Conservation (phyloP, 768 basidiomycete genomes). For the Termitomyces titanicus region DNA sequence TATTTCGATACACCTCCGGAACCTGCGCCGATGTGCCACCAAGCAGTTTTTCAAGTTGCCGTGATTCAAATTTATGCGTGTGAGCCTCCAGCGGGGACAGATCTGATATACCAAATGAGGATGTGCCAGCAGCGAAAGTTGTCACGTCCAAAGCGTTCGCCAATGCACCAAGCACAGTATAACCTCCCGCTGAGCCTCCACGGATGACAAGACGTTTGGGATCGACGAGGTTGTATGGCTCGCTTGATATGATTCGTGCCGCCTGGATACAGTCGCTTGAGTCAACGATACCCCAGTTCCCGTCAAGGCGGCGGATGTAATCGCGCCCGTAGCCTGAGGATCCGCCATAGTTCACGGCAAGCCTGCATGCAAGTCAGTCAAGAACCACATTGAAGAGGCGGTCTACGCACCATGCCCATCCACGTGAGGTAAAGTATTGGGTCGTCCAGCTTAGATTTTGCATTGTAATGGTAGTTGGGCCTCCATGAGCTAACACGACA, state of each 20-base stretch:
- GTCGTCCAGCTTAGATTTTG: constrained; percentile 52
- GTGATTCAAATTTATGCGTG: constrained; percentile 71
- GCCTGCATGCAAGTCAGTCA: constrained; percentile 31
- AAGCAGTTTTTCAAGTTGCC: constrained; percentile 57
- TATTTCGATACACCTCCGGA: constrained; percentile 53
- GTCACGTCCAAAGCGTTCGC: constrained; percentile 35
- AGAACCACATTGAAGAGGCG: not conserved
- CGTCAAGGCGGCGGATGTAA: constrained; percentile 60
- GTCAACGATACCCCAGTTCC: constrained; percentile 74
- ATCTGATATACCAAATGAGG: constrained; percentile 69
- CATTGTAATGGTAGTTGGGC: constrained; percentile 50
- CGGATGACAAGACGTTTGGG: constrained; percentile 61
- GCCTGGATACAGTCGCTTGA: constrained; percentile 64
- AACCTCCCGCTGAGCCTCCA: constrained; percentile 74
- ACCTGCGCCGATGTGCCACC: constrained; percentile 53
- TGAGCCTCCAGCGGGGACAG: constrained; percentile 50
- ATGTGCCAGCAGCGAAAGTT: constrained; percentile 61
- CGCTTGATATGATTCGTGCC: constrained; percentile 41
- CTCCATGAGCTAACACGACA: constrained; percentile 65
- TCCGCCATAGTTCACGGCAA: constrained; percentile 78
- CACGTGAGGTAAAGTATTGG: constrained; percentile 67
- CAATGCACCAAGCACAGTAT: constrained; percentile 52
- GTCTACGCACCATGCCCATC: constrained; percentile 61
- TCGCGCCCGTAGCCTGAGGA: constrained; percentile 69
- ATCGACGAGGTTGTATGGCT: constrained; percentile 56